Evolutionary conservation across 441 rosid genomes (phyloP).

Genomic region (Erodium trifolium): DNA sequence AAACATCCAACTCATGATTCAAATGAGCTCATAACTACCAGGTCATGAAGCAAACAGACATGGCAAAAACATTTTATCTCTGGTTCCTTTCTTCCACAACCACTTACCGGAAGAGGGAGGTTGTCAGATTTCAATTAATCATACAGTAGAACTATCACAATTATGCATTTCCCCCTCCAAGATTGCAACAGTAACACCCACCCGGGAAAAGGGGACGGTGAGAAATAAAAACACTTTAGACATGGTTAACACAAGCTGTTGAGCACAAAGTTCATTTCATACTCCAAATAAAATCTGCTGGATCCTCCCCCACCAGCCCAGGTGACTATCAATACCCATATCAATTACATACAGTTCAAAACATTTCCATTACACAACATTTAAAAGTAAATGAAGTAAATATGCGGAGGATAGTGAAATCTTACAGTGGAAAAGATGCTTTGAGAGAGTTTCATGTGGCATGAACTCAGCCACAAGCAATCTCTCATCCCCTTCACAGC

Average conservation of each 20-base stretch:
- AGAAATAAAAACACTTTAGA: neutral
- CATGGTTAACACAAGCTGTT: neutral
- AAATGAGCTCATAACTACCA: neutral
- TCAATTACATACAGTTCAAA: neutral
- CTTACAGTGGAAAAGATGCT: constrained; percentile 87
- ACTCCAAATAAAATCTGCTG: neutral
- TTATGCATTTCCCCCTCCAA: too few species aligned
- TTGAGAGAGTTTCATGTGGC: constrained; percentile 90
- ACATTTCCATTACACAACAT: constrained; percentile 1
- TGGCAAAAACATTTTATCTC: neutral
- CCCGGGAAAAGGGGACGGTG: neutral
- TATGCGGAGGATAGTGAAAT: constrained; percentile 4
- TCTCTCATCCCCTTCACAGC: constrained; percentile 91
- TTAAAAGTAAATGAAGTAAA: constrained; percentile 7
- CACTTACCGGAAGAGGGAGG: neutral
- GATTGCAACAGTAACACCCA: neutral
- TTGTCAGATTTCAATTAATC: neutral
- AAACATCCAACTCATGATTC: neutral
- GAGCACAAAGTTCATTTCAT: neutral
- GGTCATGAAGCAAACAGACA: too few species aligned
- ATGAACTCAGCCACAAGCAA: constrained; percentile 87
- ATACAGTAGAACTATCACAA: neutral
- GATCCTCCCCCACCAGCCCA: constrained; percentile 3
- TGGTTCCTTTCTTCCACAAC: neutral
- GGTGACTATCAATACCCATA: neutral